Evolutionary conservation across 2,329 filamentous ascomycete species (phyloP).

Genomic region (Fusarium piperis): DNA sequence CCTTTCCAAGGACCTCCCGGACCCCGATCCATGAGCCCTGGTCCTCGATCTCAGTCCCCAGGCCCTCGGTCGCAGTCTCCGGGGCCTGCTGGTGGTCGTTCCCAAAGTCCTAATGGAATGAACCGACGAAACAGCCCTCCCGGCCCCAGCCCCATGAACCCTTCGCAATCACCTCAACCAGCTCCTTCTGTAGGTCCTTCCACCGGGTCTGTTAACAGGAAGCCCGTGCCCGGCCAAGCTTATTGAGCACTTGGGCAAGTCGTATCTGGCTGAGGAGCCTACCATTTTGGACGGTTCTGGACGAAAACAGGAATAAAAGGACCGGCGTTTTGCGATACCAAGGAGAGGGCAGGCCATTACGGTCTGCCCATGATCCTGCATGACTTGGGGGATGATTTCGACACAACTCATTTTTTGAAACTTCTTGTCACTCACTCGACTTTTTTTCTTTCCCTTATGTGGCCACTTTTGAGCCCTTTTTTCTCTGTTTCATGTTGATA

Average conservation of each 20-base stretch:
- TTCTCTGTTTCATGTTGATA: slow-evolving; percentile 38
- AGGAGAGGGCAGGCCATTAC: slow-evolving; percentile 36
- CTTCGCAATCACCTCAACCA: slow-evolving; percentile 46
- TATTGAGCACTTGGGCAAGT: slow-evolving; percentile 46
- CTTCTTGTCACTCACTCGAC: slow-evolving; percentile 40
- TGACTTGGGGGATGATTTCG: slow-evolving; percentile 39
- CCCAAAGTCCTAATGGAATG: slow-evolving; percentile 53
- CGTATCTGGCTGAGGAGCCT: slow-evolving; percentile 24
- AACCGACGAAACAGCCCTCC: slow-evolving; percentile 55
- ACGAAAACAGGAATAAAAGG: slow-evolving; percentile 39
- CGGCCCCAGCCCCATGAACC: slow-evolving; percentile 60
- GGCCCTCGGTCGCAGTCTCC: slow-evolving; percentile 57
- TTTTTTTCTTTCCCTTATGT: slow-evolving; percentile 25
- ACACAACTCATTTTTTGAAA: slow-evolving; percentile 22
- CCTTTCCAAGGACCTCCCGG: slow-evolving; percentile 34
- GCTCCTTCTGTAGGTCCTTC: slow-evolving; percentile 43
- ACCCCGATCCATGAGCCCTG: slow-evolving; percentile 53
- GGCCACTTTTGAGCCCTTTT: slow-evolving; percentile 24
- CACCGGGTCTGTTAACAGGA: slow-evolving; percentile 59
- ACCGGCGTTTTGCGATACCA: slow-evolving; percentile 45
- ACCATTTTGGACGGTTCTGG: slow-evolving; percentile 22
- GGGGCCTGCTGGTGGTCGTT: slow-evolving; percentile 46
- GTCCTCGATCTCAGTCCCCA: slow-evolving; percentile 39
- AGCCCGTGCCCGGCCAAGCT: slow-evolving; percentile 66
- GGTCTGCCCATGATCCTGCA: slow-evolving; percentile 37